These are phyloP conservation scores for Seminavis robusta DNA, from an alignment of 108 stramenopile genomes.

Conservation along the genomic window DNA sequence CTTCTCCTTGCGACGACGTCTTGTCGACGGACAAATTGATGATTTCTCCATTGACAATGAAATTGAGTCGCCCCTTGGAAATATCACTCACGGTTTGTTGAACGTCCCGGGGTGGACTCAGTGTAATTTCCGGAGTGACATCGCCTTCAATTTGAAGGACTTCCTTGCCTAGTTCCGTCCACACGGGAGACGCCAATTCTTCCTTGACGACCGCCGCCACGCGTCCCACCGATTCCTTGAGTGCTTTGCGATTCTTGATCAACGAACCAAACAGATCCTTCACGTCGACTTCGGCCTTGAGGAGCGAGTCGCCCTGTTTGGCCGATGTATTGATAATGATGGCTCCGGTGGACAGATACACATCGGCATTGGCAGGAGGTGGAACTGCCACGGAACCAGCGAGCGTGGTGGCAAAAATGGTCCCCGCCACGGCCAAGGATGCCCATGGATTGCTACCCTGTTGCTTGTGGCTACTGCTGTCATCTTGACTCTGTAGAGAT, in stretches of 20 bases:
- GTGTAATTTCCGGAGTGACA: background rate
- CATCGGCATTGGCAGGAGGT: background rate
- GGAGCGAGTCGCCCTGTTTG: background rate
- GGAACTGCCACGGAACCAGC: no score
- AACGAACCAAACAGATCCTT: constrained; percentile 6
- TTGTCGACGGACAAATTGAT: constrained; percentile 14
- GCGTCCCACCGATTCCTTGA: constrained; percentile 2
- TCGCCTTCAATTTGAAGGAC: constrained; percentile 14
- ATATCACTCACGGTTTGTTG: constrained; percentile 13
- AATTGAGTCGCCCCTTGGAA: constrained; percentile 9
- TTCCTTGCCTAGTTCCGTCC: constrained; percentile 15
- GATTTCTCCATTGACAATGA: constrained; percentile 19
- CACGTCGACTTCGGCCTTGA: constrained; percentile 4
- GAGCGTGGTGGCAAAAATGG: no score
- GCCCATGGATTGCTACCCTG: no score
- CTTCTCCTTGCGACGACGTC: constrained; percentile 9
- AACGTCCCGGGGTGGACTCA: constrained; percentile 6
- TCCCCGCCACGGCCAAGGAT: no score
- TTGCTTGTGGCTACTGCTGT: no score
- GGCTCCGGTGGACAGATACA: constrained; percentile 15
- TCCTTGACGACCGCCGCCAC: constrained; percentile 2
- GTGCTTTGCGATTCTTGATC: constrained; percentile 16
- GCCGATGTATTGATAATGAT: constrained; percentile 9
- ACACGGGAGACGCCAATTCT: constrained; percentile 11
- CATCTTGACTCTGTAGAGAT: no score